phyloP scores from a whole-genome alignment of 2,329 filamentous ascomycete genomes.

The Hypomyces rosellus region DNA sequence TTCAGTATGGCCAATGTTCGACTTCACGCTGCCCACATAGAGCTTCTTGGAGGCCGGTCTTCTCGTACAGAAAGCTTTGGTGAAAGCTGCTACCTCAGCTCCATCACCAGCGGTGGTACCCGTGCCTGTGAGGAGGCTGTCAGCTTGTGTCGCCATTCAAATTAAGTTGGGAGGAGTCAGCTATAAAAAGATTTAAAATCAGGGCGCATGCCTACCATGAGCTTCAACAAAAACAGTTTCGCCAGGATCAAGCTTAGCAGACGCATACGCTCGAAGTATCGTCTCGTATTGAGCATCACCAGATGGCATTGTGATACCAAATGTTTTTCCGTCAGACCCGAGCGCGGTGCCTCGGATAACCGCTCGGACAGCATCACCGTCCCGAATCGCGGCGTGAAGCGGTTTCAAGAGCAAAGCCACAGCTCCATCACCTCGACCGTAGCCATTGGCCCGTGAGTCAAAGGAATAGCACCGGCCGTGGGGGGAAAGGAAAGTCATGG shows the following conservation, averaged over 20 bases:
- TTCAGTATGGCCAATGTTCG: conserved; percentile 21
- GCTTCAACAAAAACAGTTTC: conserved; percentile 21
- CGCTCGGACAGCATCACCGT: conserved; percentile 42
- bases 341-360: conserved; percentile 19
- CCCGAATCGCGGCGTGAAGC: conserved; percentile 41
- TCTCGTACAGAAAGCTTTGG: conserved; percentile 10
- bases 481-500: conserved; percentile 1
- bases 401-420: conserved; percentile 47
- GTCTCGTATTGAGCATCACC: conserved; percentile 23
- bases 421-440: conserved; percentile 51
- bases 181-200: no score
- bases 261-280: conserved; percentile 25
- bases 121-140: neutral
- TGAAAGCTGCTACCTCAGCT: conserved; percentile 13
- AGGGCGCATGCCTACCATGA: conserved; percentile 9
- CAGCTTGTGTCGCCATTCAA: no score
- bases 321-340: conserved; percentile 34
- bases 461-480: conserved; percentile 15
- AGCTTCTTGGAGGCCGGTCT: neutral
- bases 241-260: conserved; percentile 16
- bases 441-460: conserved; percentile 36
- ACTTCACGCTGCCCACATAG: conserved; percentile 17
- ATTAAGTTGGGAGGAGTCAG: no score
- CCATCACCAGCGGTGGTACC: conserved; percentile 14
- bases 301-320: conserved; percentile 37